Base-by-base conservation (phyloP, 2,329 filamentous ascomycete species). In the Graphiopsis chlorocephala region DNA sequence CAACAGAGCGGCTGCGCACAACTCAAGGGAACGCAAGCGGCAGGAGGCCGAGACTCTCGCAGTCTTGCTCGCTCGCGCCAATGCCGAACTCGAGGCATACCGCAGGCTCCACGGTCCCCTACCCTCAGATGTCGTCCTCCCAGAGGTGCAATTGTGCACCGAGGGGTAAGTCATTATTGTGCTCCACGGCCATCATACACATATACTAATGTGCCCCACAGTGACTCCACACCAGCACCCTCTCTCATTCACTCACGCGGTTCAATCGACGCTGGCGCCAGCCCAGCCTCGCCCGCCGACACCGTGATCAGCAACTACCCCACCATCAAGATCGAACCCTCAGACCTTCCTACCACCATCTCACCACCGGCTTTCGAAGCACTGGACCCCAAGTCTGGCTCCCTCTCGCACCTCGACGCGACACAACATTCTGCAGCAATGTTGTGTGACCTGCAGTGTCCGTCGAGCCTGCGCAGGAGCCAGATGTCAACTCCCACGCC, bases 401-500 rank as follows among this genome's bases (percentile, higher is more conserved):
- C 65, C 38, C 63, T 61, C 20, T 23, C 63, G 56, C 61, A 64
- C 61, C 64, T 72, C 66, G 78, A 78, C 70, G 69, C 72, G 95
- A 95, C 93, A 97, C 95, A 97, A 97, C 93, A 96, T 97, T 93
- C 95, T 98, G 95, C 95, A 86, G 95, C 86, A 93, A 90, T 97
- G 94, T 97, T 98, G 95, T 98, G 90, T 81, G 95, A 97, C 95
- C 95, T 96, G 95, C 95, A 90, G 95, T 99, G 95, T 98, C 95
- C 88, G 89, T 94, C 91, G 90, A 74, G 71, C 73, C 68, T 61
- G 70, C 71, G 63, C 70, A 71, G 67, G 70, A 72, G 58, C 65
- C 66, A 63, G 67, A 67, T 64, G 67, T 66, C 64, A 63, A 56
- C 61, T 53, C 29, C 31, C 59, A 59, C 59, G 31, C 48, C 57